These are phyloP conservation scores for Pythium monospermum DNA, from an alignment of 352 stramenopile species.

Conservation along the genomic window DNA sequence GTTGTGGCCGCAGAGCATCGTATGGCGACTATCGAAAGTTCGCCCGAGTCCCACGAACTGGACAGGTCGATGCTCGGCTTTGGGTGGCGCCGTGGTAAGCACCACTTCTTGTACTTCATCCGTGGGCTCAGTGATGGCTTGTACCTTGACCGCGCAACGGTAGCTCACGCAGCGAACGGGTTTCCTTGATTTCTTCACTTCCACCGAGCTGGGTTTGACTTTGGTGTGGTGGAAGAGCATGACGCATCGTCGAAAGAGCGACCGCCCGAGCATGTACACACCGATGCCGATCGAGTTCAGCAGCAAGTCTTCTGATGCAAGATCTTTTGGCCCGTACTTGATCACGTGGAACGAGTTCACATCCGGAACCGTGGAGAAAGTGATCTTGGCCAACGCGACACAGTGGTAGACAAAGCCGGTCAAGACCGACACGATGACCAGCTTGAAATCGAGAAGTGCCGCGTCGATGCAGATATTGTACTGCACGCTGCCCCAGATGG, in stretches of 20 bases:
- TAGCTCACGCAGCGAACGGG: constrained; percentile 15
- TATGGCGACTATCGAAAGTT: constrained; percentile 12
- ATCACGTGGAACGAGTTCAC: constrained; percentile 10
- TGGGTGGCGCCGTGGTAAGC: background rate
- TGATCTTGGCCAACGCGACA: constrained; percentile 1
- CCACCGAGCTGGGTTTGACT: background rate
- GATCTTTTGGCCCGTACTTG: constrained; percentile 6
- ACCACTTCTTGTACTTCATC: background rate
- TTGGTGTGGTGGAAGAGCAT: background rate
- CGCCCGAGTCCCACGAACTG: constrained; percentile 3
- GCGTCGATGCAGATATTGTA: constrained; percentile 19
- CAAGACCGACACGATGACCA: background rate
- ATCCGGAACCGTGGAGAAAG: background rate
- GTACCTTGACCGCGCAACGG: constrained; percentile 14
- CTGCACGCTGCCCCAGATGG: constrained; percentile 13
- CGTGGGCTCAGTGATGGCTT: background rate
- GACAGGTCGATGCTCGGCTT: background rate
- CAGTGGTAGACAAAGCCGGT: constrained; percentile 6
- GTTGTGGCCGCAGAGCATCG: constrained; percentile 4
- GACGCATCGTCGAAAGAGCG: constrained; percentile 4
- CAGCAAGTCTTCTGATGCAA: constrained; percentile 14
- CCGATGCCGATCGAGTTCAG: constrained; percentile 7
- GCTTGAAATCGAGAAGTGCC: constrained; percentile 1
- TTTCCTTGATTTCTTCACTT: background rate
- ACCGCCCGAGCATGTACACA: constrained; percentile 9